These are phyloP conservation scores for Yarrowia bubula DNA, from an alignment of 805 yeast genomes.

Conservation along the genomic window DNA sequence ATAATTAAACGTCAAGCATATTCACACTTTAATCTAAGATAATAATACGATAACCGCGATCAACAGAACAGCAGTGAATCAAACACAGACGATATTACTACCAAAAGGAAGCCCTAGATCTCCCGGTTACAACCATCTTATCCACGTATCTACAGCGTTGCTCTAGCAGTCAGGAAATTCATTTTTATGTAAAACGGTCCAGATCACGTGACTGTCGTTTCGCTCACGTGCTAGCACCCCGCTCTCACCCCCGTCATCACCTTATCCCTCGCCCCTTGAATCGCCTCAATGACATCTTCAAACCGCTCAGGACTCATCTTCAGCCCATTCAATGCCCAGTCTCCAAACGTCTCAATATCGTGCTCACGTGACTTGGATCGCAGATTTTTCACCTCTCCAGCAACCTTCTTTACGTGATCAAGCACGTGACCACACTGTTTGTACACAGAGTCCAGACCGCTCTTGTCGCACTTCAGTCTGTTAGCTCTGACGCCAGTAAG, in stretches of 20 bases:
- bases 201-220: not conserved
- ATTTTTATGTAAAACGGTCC: too few species aligned
- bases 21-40: too few species aligned
- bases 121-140: too few species aligned
- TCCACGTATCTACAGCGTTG: too few species aligned
- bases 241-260: slow-evolving; percentile 11
- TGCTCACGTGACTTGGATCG: slow-evolving; percentile 16
- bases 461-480: slow-evolving; percentile 28
- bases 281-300: slow-evolving; percentile 31
- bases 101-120: too few species aligned
- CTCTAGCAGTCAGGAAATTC: too few species aligned
- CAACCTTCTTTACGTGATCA: slow-evolving; percentile 26
- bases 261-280: slow-evolving; percentile 18
- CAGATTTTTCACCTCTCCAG: slow-evolving; percentile 29
- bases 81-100: too few species aligned
- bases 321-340: slow-evolving; percentile 31
- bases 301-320: slow-evolving; percentile 27
- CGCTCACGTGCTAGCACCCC: not conserved
- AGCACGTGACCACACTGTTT: not conserved
- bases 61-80: too few species aligned
- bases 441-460: slow-evolving; percentile 14
- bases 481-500: slow-evolving; percentile 28
- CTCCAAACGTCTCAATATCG: slow-evolving; percentile 25
- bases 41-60: too few species aligned
- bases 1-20: too few species aligned